Percentiles rank a stretch among this genome's conserved stretches.
Conservation (phyloP, 2,329 filamentous ascomycete genomes). For the Penicillium sp. region DNA sequence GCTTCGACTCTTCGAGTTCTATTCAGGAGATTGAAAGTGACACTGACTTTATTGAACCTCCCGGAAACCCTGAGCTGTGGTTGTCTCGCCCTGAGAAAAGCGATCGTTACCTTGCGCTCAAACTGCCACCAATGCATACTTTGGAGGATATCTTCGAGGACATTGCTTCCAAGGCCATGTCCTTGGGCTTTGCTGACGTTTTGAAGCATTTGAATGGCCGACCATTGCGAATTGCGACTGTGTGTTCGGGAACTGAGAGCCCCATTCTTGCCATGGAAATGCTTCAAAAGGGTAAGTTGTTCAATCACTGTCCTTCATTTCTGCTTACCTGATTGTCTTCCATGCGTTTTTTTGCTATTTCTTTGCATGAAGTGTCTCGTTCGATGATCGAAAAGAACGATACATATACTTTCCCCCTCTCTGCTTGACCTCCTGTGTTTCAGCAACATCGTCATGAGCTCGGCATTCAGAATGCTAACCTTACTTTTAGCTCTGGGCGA, state of each 20-base stretch:
- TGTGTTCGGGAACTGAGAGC: conserved; percentile 74
- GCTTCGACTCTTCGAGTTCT: too few species aligned
- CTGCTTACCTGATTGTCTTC: background rate
- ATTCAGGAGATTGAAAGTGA: too few species aligned
- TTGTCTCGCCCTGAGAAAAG: conserved; percentile 3
- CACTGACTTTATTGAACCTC: too few species aligned
- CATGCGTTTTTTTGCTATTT: background rate
- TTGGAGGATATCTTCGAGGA: conserved; percentile 27
- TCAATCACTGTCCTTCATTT: background rate
- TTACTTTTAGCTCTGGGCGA: conserved; percentile 15
- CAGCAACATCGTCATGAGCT: background rate
- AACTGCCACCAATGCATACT: conserved; percentile 22
- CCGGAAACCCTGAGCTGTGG: conserved; percentile 20
- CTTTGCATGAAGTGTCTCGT: too few species aligned
- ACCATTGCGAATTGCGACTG: conserved; percentile 57
- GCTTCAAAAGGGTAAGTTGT: conserved; percentile 43
- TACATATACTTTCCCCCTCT: background rate
- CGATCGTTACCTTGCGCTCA: conserved; percentile 3
- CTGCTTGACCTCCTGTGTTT: background rate
- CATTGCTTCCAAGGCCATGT: conserved; percentile 21
- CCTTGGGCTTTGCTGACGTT: conserved; percentile 42
- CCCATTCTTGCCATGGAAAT: conserved; percentile 61
- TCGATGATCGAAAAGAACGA: too few species aligned
- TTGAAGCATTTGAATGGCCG: conserved; percentile 28
- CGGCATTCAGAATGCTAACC: conserved; percentile 28